These are phyloP conservation scores for Tilletia walkeri DNA, from an alignment of 1,284 basidiomycete genomes.

Conservation along the genomic window DNA sequence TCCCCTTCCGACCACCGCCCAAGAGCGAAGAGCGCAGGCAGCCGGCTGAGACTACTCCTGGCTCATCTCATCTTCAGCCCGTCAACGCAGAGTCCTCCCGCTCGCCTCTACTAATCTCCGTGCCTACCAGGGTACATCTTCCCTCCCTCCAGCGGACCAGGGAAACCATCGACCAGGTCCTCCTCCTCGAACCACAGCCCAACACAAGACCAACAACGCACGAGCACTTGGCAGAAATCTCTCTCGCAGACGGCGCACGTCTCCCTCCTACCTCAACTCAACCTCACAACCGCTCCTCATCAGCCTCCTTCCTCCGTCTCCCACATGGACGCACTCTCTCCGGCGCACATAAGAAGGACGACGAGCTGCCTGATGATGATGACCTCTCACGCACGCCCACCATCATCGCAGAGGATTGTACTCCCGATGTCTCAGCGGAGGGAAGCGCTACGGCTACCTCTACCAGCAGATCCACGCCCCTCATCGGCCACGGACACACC, in stretches of 20 bases:
- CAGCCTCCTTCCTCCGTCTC: not conserved
- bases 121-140: conserved; percentile 15
- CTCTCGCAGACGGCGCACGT: not conserved
- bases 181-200: not conserved
- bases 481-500: not conserved
- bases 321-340: not conserved
- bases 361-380: not conserved
- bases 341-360: conserved; percentile 11
- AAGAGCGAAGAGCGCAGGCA: not conserved
- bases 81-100: conserved; percentile 11
- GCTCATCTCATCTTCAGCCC: too few species aligned
- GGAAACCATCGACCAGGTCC: conserved; percentile 5
- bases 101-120: conserved; percentile 1
- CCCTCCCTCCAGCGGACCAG: conserved; percentile 1
- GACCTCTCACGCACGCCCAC: not conserved
- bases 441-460: not conserved
- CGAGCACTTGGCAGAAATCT: not conserved
- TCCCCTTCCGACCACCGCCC: conserved; percentile 31
- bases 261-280: not conserved
- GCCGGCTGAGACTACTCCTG: too few species aligned
- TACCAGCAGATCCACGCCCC: not conserved
- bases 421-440: not conserved
- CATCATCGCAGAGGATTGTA: conserved; percentile 4
- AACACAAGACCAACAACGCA: not conserved
- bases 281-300: not conserved